phyloP scores from a whole-genome alignment of 1,284 basidiomycete species.

The Rugosomyces carneus region DNA sequence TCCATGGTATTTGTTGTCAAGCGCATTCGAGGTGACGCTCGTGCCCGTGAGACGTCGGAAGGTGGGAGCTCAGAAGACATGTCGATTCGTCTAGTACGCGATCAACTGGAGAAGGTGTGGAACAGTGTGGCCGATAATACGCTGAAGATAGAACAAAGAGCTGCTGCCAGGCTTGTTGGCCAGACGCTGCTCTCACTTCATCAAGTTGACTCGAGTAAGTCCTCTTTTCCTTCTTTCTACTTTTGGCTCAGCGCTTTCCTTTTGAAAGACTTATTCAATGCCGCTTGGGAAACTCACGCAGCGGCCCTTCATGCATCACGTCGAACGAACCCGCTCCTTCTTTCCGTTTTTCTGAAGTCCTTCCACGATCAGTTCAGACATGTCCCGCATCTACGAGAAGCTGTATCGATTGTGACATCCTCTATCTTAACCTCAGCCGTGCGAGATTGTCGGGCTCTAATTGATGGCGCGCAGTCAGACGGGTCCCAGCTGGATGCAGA shows the following conservation, averaged over 20 bases:
- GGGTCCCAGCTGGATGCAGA: background rate
- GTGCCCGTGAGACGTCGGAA: background rate
- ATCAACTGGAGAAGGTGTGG: slow-evolving; percentile 47
- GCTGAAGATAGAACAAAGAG: slow-evolving; percentile 42
- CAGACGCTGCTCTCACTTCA: slow-evolving; percentile 37
- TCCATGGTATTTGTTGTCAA: slow-evolving; percentile 55
- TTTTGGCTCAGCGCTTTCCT: background rate
- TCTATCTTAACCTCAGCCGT: slow-evolving; percentile 25
- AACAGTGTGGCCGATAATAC: slow-evolving; percentile 35
- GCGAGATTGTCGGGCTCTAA: slow-evolving; percentile 22
- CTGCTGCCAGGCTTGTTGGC: slow-evolving; percentile 40
- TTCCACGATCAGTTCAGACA: slow-evolving; percentile 31
- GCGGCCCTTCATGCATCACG: slow-evolving; percentile 18
- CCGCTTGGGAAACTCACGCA: slow-evolving; percentile 39
- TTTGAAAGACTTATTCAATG: slow-evolving; percentile 35
- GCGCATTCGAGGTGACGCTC: slow-evolving; percentile 27
- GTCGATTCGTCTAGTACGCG: slow-evolving; percentile 29
- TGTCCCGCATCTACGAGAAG: slow-evolving; percentile 20
- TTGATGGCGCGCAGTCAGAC: background rate
- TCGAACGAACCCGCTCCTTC: slow-evolving; percentile 25
- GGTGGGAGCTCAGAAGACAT: slow-evolving; percentile 8
- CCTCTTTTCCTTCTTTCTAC: background rate
- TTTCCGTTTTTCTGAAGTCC: slow-evolving; percentile 38
- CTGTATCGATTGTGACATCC: slow-evolving; percentile 20
- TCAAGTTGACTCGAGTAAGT: slow-evolving; percentile 37